Evolutionary conservation across 2,329 filamentous ascomycete species (phyloP).

Genomic region (Pseudohalonectria lignicola): DNA sequence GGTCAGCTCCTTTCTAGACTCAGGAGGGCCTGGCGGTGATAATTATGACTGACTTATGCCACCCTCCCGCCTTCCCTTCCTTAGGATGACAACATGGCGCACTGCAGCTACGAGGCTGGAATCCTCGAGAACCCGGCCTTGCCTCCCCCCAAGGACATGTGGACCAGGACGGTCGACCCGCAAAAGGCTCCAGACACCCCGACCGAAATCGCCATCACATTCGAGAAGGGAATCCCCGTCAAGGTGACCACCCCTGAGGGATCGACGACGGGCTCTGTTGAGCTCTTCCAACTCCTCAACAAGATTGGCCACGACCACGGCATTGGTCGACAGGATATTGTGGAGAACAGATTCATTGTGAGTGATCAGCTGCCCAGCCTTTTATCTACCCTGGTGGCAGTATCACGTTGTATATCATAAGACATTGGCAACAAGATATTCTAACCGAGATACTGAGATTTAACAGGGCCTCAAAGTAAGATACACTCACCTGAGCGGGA

Average conservation of each 20-base stretch:
- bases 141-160: conserved; percentile 67
- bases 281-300: conserved; percentile 64
- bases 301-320: conserved; percentile 61
- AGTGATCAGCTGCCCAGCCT: not conserved
- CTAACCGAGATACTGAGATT: too few relatives aligned
- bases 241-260: conserved; percentile 43
- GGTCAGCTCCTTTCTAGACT: too few relatives aligned
- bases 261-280: conserved; percentile 55
- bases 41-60: too few relatives aligned
- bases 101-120: conserved; percentile 72
- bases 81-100: conserved; percentile 50
- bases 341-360: conserved; percentile 59
- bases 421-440: too few relatives aligned
- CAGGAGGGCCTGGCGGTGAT: too few relatives aligned
- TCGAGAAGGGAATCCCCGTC: conserved; percentile 64
- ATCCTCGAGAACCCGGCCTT: conserved; percentile 55
- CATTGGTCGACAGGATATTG: conserved; percentile 73
- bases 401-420: too few relatives aligned
- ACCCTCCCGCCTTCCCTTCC: not conserved
- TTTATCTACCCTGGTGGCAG: too few relatives aligned
- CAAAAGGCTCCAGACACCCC: conserved; percentile 59
- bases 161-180: conserved; percentile 63
- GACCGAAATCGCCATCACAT: conserved; percentile 59
- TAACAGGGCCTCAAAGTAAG: not conserved
- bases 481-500: too few relatives aligned